These are phyloP conservation scores for Pyrenula aspistea DNA, from an alignment of 495 filamentous ascomycete species.

Conservation along the genomic window DNA sequence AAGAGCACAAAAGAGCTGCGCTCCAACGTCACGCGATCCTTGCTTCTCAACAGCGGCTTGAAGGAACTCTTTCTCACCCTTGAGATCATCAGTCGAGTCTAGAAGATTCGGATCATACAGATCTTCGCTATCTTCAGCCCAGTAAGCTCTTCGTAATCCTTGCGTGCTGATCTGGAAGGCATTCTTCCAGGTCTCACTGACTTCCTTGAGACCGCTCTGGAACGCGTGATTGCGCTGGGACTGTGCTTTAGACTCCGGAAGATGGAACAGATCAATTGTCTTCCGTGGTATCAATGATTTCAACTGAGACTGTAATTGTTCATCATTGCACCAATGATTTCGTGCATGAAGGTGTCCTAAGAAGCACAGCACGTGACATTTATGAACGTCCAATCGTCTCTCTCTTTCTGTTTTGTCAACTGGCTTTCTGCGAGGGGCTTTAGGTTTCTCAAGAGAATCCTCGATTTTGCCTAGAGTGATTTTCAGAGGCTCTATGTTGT, in stretches of 20 bases:
- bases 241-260: constrained; percentile 50
- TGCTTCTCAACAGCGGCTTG: constrained; percentile 48
- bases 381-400: constrained; percentile 66
- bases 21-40: constrained; percentile 81
- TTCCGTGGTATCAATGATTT: constrained; percentile 48
- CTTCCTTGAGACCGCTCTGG: constrained; percentile 62
- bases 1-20: constrained; percentile 80
- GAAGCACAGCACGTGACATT: constrained; percentile 73
- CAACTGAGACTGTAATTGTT: constrained; percentile 40
- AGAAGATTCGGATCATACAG: constrained; percentile 36
- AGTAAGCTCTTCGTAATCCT: constrained; percentile 57
- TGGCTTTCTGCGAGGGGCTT: constrained; percentile 37
- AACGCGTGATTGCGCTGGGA: constrained; percentile 61
- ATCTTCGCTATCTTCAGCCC: constrained; percentile 52
- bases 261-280: constrained; percentile 49
- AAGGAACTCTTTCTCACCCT: constrained; percentile 59
- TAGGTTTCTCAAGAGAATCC: constrained; percentile 20
- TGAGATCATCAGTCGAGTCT: constrained; percentile 27
- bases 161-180: constrained; percentile 58
- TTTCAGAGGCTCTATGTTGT: constrained; percentile 32
- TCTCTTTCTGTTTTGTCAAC: constrained; percentile 59
- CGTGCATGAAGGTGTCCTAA: constrained; percentile 60
- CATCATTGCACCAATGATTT: constrained; percentile 85
- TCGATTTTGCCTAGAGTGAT: constrained; percentile 43
- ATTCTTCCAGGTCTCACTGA: constrained; percentile 49